These are phyloP conservation scores for Fusarium pseudoanthophilum DNA, from an alignment of 2,329 filamentous ascomycete species.

Conservation along the genomic window DNA sequence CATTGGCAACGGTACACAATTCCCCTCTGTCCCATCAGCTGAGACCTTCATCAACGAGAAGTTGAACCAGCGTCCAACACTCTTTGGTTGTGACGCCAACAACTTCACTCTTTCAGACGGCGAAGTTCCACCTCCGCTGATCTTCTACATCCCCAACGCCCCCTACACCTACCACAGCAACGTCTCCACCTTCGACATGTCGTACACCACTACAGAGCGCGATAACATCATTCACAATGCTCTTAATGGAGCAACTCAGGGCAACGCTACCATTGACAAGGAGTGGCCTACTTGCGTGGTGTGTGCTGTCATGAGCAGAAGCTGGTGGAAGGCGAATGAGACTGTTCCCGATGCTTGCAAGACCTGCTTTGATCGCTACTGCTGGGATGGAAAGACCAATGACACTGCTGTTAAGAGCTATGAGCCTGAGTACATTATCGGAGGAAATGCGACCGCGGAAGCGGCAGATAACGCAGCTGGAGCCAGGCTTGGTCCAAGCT, in stretches of 20 bases:
- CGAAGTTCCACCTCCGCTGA: constrained; percentile 66
- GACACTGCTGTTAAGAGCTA: constrained; percentile 50
- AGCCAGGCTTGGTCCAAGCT: not conserved
- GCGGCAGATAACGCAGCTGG: constrained; percentile 3
- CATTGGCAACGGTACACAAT: constrained; percentile 64
- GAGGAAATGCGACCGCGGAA: constrained; percentile 32
- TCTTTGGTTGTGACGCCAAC: constrained; percentile 71
- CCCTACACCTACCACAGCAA: constrained; percentile 84
- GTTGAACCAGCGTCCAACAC: constrained; percentile 70
- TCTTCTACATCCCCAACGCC: constrained; percentile 84
- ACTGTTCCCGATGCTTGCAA: constrained; percentile 76
- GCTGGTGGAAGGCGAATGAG: constrained; percentile 76
- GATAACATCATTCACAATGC: constrained; percentile 88
- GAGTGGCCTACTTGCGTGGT: constrained; percentile 87
- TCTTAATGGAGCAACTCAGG: constrained; percentile 83
- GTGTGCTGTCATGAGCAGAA: constrained; percentile 87
- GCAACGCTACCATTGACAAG: constrained; percentile 78
- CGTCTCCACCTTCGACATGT: constrained; percentile 77
- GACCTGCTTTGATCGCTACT: constrained; percentile 83
- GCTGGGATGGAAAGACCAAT: constrained; percentile 83
- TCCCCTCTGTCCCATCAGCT: constrained; percentile 67
- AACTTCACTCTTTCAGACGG: constrained; percentile 53
- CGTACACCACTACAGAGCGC: constrained; percentile 73
- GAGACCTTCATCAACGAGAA: constrained; percentile 67
- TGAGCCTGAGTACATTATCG: constrained; percentile 43